Evolutionary conservation across 768 basidiomycete species (phyloP).

Genomic region (Naganishia randhawae): DNA sequence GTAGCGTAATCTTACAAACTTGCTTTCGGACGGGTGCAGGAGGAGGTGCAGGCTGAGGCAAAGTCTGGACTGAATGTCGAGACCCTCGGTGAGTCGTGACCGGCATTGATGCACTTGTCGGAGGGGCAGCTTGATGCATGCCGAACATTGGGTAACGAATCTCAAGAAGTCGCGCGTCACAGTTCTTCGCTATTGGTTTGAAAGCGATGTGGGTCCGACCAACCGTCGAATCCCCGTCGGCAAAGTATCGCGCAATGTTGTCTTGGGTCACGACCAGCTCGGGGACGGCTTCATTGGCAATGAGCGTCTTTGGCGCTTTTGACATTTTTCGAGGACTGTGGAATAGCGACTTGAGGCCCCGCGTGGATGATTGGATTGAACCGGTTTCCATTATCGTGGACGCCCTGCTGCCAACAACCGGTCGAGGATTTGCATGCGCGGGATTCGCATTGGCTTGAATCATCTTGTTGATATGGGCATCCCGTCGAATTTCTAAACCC

Average conservation of each 20-base stretch:
- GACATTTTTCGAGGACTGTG: conserved; percentile 52
- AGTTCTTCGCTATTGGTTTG: conserved; percentile 75
- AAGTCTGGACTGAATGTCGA: conserved; percentile 13
- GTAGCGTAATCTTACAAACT: conserved; percentile 81
- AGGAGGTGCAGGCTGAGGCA: conserved; percentile 22
- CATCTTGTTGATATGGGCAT: conserved; percentile 67
- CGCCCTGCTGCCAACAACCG: conserved; percentile 34
- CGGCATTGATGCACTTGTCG: background rate
- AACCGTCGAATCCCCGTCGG: conserved; percentile 56
- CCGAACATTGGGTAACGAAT: conserved; percentile 53
- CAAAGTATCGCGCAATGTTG: conserved; percentile 45
- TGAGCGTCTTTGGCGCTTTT: conserved; percentile 46
- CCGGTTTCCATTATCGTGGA: conserved; percentile 49
- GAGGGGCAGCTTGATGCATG: conserved; percentile 30
- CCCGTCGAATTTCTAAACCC: conserved; percentile 76
- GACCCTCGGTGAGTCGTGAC: background rate
- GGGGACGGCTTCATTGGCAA: background rate
- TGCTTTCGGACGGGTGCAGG: conserved; percentile 57
- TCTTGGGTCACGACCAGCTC: conserved; percentile 21
- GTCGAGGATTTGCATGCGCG: conserved; percentile 51
- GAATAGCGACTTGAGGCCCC: conserved; percentile 53
- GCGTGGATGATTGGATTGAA: conserved; percentile 54
- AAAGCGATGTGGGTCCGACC: conserved; percentile 84
- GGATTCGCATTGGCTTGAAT: conserved; percentile 66
- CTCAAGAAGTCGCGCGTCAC: conserved; percentile 80